Evolutionary conservation across 495 filamentous ascomycete genomes (phyloP).

Genomic region (Penicillium cinerascens): DNA sequence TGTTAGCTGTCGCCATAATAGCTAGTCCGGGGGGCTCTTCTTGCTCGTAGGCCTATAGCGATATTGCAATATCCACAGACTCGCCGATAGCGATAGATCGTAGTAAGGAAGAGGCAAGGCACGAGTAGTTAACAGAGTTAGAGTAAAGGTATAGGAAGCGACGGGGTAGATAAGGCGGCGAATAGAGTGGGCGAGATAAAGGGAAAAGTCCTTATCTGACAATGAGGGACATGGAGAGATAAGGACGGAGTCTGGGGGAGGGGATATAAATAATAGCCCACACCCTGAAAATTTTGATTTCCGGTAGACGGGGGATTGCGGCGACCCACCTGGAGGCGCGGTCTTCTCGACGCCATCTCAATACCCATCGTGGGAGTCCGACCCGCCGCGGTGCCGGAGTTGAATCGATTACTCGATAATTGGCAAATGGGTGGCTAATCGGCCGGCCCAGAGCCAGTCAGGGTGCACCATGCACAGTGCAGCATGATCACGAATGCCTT

Average conservation of each 20-base stretch:
- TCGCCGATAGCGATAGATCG: background rate
- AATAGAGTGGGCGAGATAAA: conserved; percentile 4
- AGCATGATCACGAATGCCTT: conserved; percentile 17
- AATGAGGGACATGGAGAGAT: conserved; percentile 11
- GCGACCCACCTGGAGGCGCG: conserved; percentile 7
- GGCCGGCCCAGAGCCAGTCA: conserved; percentile 7
- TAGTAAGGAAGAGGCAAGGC: background rate
- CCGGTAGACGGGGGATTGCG: conserved; percentile 1
- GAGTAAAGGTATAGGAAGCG: background rate
- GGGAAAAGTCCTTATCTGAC: conserved; percentile 8
- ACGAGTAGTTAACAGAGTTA: background rate
- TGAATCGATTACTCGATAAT: conserved; percentile 26
- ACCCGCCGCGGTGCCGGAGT: conserved; percentile 8
- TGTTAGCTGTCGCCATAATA: conserved; percentile 32
- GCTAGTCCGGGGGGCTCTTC: conserved; percentile 8
- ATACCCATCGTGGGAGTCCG: conserved; percentile 13
- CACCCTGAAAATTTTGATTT: conserved; percentile 2
- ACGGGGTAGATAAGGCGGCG: conserved; percentile 10
- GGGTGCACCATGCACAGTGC: background rate
- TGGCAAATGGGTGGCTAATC: conserved; percentile 14
- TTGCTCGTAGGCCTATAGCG: background rate
- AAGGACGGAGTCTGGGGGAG: conserved; percentile 12
- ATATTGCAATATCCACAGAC: no score
- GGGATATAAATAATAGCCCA: conserved; percentile 25
- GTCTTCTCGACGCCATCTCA: background rate